Evolutionary conservation across 176 grass and related monocot genomes (phyloP).

Genomic region (Hyparrhenia diplandra): DNA sequence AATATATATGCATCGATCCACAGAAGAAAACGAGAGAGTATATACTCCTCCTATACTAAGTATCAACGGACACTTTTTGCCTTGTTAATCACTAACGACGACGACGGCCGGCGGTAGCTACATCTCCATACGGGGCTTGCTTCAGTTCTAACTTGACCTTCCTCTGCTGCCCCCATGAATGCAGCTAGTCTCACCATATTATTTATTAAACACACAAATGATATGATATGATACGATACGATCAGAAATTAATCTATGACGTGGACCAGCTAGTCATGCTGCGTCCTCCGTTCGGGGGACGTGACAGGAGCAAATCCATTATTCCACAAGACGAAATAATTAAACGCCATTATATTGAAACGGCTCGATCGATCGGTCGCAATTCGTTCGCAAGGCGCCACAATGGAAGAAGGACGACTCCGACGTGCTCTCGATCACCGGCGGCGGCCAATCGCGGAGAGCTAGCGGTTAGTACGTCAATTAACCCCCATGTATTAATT

Average conservation of each 20-base stretch:
- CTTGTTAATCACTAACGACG: no score
- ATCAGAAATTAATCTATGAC: not conserved
- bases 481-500: not conserved
- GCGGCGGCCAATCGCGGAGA: not conserved
- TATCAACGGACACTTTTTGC: not conserved
- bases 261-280: not conserved
- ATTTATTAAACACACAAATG: not conserved
- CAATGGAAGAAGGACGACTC: not conserved
- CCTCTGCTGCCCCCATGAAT: not conserved
- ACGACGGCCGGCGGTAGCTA: not conserved
- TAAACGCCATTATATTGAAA: not conserved
- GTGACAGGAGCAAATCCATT: not conserved
- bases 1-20: not conserved
- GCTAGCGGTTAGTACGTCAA: constrained; percentile 40
- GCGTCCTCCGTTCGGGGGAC: not conserved
- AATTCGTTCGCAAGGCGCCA: not conserved
- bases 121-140: not conserved
- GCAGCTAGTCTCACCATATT: not conserved
- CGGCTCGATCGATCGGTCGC: not conserved
- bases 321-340: not conserved
- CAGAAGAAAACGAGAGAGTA: not conserved
- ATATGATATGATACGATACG: no score
- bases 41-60: not conserved
- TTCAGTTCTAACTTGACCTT: constrained; percentile 41
- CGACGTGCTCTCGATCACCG: not conserved